Percentiles rank a stretch among this genome's conserved stretches.
Evolutionary conservation across 495 filamentous ascomycete genomes (phyloP).

Genomic region (Achaetomiella virescens): DNA sequence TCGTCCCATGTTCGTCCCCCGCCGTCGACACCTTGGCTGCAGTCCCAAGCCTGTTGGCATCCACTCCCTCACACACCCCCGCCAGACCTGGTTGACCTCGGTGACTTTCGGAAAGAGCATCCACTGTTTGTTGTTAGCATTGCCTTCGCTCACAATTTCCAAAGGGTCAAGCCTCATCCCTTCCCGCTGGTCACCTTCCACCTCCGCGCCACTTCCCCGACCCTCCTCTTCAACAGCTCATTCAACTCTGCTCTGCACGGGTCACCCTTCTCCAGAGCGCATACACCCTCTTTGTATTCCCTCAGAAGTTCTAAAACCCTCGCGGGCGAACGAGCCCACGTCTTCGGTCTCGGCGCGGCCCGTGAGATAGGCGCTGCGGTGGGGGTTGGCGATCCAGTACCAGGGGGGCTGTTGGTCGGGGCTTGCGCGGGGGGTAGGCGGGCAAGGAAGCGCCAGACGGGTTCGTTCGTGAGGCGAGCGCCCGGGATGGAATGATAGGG

Average conservation of each 20-base stretch:
- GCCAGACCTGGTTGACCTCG: slow-evolving; percentile 5
- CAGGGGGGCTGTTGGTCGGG: neutral
- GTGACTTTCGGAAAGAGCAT: neutral
- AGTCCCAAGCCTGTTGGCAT: neutral
- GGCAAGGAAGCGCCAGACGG: neutral
- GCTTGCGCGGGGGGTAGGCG: neutral
- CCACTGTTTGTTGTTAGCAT: neutral
- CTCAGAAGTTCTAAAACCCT: no score
- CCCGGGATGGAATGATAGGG: neutral
- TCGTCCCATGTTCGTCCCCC: neutral
- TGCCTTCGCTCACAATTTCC: neutral
- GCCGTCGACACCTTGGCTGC: neutral
- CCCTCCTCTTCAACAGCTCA: neutral
- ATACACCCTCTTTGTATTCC: neutral
- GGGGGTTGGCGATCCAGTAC: slow-evolving; percentile 5
- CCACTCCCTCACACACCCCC: neutral
- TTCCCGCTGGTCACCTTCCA: neutral
- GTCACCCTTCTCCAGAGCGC: neutral
- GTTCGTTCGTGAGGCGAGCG: neutral
- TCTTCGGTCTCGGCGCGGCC: neutral
- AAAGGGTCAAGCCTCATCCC: neutral
- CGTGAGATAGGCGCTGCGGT: neutral
- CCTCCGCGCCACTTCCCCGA: neutral
- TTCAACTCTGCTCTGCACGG: neutral
- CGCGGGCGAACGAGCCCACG: neutral